A percentile compares a stretch with the other conserved stretches of the same genome.
phyloP scores from a whole-genome alignment of 2,329 filamentous ascomycete genomes.

The Golovinomyces cichoracearum region DNA sequence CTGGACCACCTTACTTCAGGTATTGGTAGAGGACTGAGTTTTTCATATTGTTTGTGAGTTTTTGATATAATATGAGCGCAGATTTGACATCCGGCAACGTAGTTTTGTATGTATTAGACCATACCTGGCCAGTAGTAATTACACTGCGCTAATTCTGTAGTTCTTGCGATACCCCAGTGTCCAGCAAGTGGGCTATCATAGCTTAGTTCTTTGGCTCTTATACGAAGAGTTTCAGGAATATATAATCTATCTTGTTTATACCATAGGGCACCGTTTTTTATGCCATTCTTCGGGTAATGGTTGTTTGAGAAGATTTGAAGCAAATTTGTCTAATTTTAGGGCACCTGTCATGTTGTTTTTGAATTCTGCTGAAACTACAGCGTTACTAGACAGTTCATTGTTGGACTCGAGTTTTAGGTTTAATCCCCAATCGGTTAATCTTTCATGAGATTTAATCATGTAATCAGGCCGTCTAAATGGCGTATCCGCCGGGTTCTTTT shows the following conservation, averaged over 20 bases:
- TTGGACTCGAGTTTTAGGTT: neutral
- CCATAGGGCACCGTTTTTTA: neutral
- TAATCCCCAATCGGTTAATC: neutral
- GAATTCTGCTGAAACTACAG: neutral
- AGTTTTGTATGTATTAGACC: neutral
- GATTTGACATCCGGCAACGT: neutral
- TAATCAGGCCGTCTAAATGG: neutral
- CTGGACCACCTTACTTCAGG: neutral
- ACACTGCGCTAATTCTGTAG: neutral
- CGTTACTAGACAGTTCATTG: neutral
- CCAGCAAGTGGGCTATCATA: neutral
- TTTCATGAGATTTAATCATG: neutral
- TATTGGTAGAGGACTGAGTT: neutral
- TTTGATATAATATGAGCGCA: neutral
- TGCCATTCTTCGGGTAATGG: neutral
- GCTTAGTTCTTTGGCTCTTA: neutral
- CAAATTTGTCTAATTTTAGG: neutral
- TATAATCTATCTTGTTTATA: neutral
- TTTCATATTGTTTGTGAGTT: neutral
- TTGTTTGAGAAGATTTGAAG: neutral
- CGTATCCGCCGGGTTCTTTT: neutral
- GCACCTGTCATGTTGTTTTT: neutral
- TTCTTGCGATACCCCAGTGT: neutral
- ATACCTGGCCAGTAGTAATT: neutral
- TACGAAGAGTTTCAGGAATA: neutral